phyloP scores from a whole-genome alignment of 1,284 basidiomycete genomes.

The Cutaneotrichosporon spelunceum region DNA sequence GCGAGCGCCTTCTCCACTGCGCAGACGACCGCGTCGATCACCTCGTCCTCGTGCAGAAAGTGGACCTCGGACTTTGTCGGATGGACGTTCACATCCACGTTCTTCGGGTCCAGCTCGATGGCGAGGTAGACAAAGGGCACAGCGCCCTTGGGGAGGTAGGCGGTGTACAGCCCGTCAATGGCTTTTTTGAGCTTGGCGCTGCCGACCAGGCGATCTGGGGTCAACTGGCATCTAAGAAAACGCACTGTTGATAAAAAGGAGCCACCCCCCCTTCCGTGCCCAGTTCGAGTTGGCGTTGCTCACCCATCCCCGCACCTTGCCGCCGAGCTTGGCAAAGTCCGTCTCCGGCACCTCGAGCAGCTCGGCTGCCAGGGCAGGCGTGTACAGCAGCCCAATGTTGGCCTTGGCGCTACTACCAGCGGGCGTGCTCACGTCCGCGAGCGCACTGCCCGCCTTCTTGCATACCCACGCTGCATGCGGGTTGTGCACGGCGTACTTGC shows the following conservation, averaged over 20 bases:
- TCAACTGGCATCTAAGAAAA: slow-evolving; percentile 17
- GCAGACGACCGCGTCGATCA: slow-evolving; percentile 76
- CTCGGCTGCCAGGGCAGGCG: slow-evolving; percentile 74
- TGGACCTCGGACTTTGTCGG: slow-evolving; percentile 97
- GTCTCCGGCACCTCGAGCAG: slow-evolving; percentile 60
- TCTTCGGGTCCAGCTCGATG: slow-evolving; percentile 75
- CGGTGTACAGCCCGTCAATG: slow-evolving; percentile 79
- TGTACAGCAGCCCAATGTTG: slow-evolving; percentile 78
- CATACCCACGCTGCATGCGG: slow-evolving; percentile 81
- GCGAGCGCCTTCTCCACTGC: slow-evolving; percentile 66
- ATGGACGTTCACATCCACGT: slow-evolving; percentile 96
- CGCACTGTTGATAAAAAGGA: slow-evolving; percentile 97
- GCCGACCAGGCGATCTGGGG: slow-evolving; percentile 85
- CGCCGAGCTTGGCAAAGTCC: slow-evolving; percentile 51
- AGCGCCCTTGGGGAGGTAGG: slow-evolving; percentile 84
- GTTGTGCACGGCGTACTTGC: slow-evolving; percentile 91
- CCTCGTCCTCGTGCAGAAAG: slow-evolving; percentile 87
- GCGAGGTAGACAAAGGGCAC: slow-evolving; percentile 91
- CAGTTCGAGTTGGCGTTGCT: slow-evolving; percentile 86
- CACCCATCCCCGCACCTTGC: slow-evolving; percentile 68
- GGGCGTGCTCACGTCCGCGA: slow-evolving; percentile 80
- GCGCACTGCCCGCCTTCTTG: slow-evolving; percentile 73
- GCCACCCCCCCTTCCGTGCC: slow-evolving; percentile 68
- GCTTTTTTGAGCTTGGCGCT: slow-evolving; percentile 81
- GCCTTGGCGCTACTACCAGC: slow-evolving; percentile 64